Conservation (phyloP, 2,329 filamentous ascomycete genomes). For the Cercospora citrullina region DNA sequence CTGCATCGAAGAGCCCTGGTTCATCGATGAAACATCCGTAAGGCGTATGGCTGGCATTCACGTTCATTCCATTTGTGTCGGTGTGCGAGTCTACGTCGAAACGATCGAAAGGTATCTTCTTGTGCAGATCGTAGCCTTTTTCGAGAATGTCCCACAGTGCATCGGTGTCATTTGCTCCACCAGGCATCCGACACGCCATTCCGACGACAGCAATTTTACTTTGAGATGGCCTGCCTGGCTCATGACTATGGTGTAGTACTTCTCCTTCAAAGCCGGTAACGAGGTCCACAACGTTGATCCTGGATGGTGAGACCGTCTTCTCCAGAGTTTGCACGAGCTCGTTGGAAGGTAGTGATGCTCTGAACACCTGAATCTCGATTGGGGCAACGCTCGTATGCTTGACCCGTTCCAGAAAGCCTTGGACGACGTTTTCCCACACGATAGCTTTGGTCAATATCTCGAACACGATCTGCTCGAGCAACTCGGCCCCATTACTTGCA, state of each 20-base stretch:
- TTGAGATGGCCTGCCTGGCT: neutral
- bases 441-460: slow-evolving; percentile 34
- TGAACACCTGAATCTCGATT: slow-evolving; percentile 22
- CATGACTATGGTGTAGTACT: neutral
- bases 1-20: slow-evolving; percentile 75
- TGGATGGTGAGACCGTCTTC: slow-evolving; percentile 9
- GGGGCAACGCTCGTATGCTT: neutral
- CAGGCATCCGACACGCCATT: slow-evolving; percentile 75
- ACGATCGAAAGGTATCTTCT: slow-evolving; percentile 65
- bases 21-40: slow-evolving; percentile 76
- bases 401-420: slow-evolving; percentile 25
- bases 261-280: neutral
- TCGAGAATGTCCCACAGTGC: slow-evolving; percentile 73
- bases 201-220: slow-evolving; percentile 63
- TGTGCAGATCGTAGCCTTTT: slow-evolving; percentile 73
- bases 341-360: slow-evolving; percentile 29
- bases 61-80: slow-evolving; percentile 69
- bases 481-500: slow-evolving; percentile 29
- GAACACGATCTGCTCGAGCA: slow-evolving; percentile 25
- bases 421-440: slow-evolving; percentile 32
- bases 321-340: slow-evolving; percentile 26
- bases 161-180: slow-evolving; percentile 65
- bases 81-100: slow-evolving; percentile 71
- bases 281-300: slow-evolving; percentile 6
- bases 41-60: slow-evolving; percentile 74